Base-by-base conservation (phyloP, 75 land plant genomes). In the Selaginella moellendorffii region DNA sequence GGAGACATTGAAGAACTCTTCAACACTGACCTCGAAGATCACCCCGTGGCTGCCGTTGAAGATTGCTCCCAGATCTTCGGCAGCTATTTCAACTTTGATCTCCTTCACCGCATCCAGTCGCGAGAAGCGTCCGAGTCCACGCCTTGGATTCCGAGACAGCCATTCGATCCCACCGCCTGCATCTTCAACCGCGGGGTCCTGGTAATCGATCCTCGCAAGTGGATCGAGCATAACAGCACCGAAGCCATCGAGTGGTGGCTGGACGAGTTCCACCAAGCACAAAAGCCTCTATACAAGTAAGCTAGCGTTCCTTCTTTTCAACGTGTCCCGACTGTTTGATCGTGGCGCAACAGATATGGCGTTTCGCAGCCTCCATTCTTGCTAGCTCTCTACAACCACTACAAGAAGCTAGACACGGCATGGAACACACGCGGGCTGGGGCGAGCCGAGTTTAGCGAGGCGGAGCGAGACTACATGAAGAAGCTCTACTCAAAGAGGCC, bases 1-100 rank as follows among this genome's bases (percentile, higher is more conserved):
- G 85, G 72, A 2, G 76, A 67, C 1, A 62, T 83, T 60, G 85
- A 83, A 54, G 83, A 83, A 54, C 77, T 83, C n/a, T 36, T 71
- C 62, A 67, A 54, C 28, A 52, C 70, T 27, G 70, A 80, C 52
- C 64, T 83, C 23, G 64, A 71, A 26, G 52, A 24, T n/a, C 46
- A 66, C 69, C 75, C 73, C 42, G 58, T 77, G 30, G 82, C 73
- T 36, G 80, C 80, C 59, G 73, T 76, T 63, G 85, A 83, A 61
- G 80, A 83, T 66, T 80, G 83, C 31, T 69, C 71, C 24, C 71
- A 69, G 29, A 77, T 17, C 9, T 63, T 82, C 12, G 63, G 70
- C 31, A 67, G 31, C 29, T 73, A 70, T 59, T 66, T 73, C 26
- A 76, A 70, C 60, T 70, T 69, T 27, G 80, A 80, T 1, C 64